Base-by-base conservation (phyloP, 2,329 filamentous ascomycete genomes). In the Aspergillus sp. region DNA sequence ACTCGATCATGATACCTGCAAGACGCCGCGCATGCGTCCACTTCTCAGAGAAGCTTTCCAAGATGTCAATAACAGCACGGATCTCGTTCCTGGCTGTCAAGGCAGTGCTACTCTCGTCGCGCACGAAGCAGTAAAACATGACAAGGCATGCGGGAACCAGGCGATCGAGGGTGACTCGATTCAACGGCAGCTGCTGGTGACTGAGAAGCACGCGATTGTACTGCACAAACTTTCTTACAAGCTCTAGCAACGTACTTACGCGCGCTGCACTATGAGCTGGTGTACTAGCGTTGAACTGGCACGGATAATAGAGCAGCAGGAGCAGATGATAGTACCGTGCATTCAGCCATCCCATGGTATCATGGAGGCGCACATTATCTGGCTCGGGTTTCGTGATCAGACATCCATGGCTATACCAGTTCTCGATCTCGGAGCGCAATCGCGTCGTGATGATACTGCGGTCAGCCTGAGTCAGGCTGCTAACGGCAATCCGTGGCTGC, bases 341-440 rank as follows among this genome's bases (percentile, higher is more conserved):
- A 48, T 60, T 60, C 17, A 60, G 30, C 57, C 57, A 60, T 3
- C 50, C 57, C 57, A 60, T 60, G 4, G 57, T 60, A 17, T 60
- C 57, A 23, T 60, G 57, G 6, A 60, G 41, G 30, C 57, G 43
- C 3, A 60, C 57, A 31, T 60, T 60, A 28, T 54, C 50, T 5
- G 43, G 9, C 9, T 60, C 57, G 7, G 57, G 57, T 5, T 51
- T 51, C 23, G 51, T 34, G 2, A 60, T 60, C 3, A 60, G 9
- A 31, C 57, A 60, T 0, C 51, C 55, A 9, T 51, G 49, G 15
- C 49, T 51, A 9, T 51, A 51, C 49, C 49, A 51, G 28, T 51
- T 51, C 17, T 51, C 49, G 49, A 51, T 51, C 49, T 51, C 49
- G 2, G 49, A 30, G 17, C 49, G 49, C 3, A 31, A n/a, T 38